Evolutionary conservation across 2,329 filamentous ascomycete genomes (phyloP), one percentile per base, ranked within the genome.

Genomic region (Sporothrix variecibatus): DNA sequence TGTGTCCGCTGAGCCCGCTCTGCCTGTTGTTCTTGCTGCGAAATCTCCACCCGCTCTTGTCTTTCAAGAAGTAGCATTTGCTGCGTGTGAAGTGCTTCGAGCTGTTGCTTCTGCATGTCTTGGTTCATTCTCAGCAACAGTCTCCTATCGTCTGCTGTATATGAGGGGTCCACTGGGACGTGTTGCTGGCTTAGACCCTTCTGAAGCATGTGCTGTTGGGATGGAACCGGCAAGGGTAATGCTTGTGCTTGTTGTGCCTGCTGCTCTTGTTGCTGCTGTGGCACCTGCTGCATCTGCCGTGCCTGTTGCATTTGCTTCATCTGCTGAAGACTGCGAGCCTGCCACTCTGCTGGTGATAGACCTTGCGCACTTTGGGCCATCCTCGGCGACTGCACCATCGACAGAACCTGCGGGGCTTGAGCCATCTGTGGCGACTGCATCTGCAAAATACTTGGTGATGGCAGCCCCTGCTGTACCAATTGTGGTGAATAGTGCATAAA

Each of bases 291-390:
- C 20, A 8, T 7, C 64, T 67, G 62, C 12, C 43, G 49, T 3
- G 73, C 74, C 67, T 72, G 73, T 23, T 76, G 75, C 15, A 69
- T 34, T n/a, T 43, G 28, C 26, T 72, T 70, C 34, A 56, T 68
- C 43, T 73, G 34, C 9, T 73, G 70, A 12, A 74, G 73, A 12
- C 43, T 17, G 31, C 40, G 64, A 15, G 9, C 38, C 34, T 26
- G 62, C n/a, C 9, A 17, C 26, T 56, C 43, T 20, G 40, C 43
- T 15, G 4, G 43, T 6, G 43, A 49, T 15, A 17, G 43, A 20
- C 43, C 3, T 49, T 49, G 43, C 43, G 43, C 40, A 43, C 11
- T 15, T 49, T 17, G 43, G 3, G 12, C 43, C 43, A 17, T 49
- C 5, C n/a, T 20, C n/a, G 51, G 51, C n/a, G 51, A 56, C n/a